Evolutionary conservation across 116 monocot species (phyloP).

Genomic region (Papilionanthe hybrid): DNA sequence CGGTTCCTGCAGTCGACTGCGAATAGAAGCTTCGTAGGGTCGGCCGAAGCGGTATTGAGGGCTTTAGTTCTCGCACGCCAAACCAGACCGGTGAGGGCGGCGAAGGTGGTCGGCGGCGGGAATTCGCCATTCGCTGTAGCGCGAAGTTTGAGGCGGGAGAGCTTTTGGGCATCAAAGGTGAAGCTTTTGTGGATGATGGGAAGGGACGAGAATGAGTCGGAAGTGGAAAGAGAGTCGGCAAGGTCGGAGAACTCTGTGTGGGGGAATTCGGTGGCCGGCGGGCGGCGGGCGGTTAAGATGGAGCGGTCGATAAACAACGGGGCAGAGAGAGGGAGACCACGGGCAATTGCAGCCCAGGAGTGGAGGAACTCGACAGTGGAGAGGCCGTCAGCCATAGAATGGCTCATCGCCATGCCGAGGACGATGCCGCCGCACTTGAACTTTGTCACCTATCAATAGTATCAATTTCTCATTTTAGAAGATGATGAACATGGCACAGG

Average conservation of each 20-base stretch:
- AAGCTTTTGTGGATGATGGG: constrained; percentile 13
- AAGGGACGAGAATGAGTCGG: not conserved
- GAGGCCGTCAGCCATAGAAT: constrained; percentile 82
- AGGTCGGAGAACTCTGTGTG: constrained; percentile 28
- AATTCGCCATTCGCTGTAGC: not conserved
- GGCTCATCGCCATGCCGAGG: constrained; percentile 74
- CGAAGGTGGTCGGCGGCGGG: constrained; percentile 8
- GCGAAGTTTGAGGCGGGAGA: constrained; percentile 11
- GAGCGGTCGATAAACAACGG: constrained; percentile 23
- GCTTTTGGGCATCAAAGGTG: constrained; percentile 16
- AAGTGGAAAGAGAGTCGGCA: constrained; percentile 4
- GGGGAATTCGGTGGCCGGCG: constrained; percentile 13
- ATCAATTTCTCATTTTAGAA: no score
- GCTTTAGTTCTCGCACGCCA: constrained; percentile 17
- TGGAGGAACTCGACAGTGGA: constrained; percentile 24
- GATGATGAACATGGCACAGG: no score
- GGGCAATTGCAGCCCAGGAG: constrained; percentile 28
- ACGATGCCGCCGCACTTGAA: constrained; percentile 82
- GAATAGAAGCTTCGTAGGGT: constrained; percentile 27
- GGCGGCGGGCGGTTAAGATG: constrained; percentile 15
- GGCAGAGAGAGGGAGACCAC: constrained; percentile 13
- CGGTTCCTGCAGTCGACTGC: constrained; percentile 23
- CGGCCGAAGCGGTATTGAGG: constrained; percentile 10
- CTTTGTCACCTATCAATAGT: constrained; percentile 46
- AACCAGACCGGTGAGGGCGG: constrained; percentile 21